Percentiles rank a stretch among this genome's conserved stretches.
Evolutionary conservation across 805 yeast genomes (phyloP).

Genomic region (Limtongia smithiae): DNA sequence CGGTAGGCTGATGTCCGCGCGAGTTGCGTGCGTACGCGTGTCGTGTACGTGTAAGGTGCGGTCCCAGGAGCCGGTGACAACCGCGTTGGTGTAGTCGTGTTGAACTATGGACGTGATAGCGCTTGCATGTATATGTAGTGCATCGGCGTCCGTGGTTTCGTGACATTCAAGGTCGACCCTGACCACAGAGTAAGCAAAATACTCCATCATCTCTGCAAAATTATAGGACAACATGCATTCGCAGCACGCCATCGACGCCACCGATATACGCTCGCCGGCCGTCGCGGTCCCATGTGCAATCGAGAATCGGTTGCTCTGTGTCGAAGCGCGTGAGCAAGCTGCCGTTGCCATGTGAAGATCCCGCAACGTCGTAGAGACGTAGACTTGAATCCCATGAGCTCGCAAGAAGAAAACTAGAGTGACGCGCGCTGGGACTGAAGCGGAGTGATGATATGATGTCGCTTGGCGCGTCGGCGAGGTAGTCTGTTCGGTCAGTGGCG

Average conservation of each 20-base stretch:
- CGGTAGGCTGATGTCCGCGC: conserved; percentile 34
- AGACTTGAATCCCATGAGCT: conserved; percentile 59
- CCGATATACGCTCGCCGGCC: conserved; percentile 22
- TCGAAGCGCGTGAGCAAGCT: conserved; percentile 24
- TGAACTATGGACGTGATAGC: conserved; percentile 39
- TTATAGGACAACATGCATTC: conserved; percentile 4
- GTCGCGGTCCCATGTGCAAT: conserved; percentile 33
- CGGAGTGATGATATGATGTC: conserved; percentile 21
- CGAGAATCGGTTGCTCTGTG: conserved; percentile 38
- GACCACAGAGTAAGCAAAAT: background rate
- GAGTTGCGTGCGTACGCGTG: conserved; percentile 34
- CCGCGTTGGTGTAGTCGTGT: conserved; percentile 34
- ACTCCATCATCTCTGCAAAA: background rate
- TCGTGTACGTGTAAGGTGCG: conserved; percentile 50
- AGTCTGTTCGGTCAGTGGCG: conserved; percentile 4
- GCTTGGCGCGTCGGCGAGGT: conserved; percentile 17
- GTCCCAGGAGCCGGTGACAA: conserved; percentile 65
- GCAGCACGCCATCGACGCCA: conserved; percentile 17
- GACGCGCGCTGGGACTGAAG: conserved; percentile 20
- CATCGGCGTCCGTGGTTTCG: conserved; percentile 41
- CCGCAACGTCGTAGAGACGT: conserved; percentile 40
- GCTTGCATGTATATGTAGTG: conserved; percentile 38
- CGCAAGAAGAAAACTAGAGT: conserved; percentile 40
- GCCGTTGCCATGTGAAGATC: conserved; percentile 29
- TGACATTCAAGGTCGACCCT: conserved; percentile 53